Conservation (phyloP, 1,284 basidiomycete genomes). For the Marasmius fiardii region DNA sequence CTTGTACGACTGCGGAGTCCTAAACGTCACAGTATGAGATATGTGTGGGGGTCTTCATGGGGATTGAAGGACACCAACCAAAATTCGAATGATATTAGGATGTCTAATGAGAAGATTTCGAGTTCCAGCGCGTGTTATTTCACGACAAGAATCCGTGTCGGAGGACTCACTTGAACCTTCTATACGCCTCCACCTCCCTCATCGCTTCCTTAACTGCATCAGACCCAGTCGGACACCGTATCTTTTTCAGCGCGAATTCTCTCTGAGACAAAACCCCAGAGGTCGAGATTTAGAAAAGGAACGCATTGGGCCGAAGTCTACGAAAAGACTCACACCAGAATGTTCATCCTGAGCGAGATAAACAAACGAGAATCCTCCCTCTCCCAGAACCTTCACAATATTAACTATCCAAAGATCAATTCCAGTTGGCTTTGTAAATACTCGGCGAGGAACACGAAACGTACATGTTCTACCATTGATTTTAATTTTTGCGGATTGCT, state of each 20-base stretch:
- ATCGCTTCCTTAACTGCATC: constrained; percentile 84
- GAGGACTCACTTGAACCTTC: constrained; percentile 77
- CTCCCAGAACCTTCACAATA: constrained; percentile 86
- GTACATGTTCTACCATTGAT: constrained; percentile 90
- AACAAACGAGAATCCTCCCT: constrained; percentile 95
- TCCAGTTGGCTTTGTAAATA: too few relatives aligned
- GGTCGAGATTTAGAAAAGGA: not conserved
- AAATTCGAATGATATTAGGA: constrained; percentile 85
- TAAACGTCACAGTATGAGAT: constrained; percentile 30
- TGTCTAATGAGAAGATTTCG: constrained; percentile 50
- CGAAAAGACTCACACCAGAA: constrained; percentile 58
- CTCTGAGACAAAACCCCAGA: constrained; percentile 42
- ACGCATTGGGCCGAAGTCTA: not conserved
- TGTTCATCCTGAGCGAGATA: constrained; percentile 87
- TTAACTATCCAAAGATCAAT: constrained; percentile 75
- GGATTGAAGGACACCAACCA: constrained; percentile 38
- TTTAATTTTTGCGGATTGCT: constrained; percentile 81
- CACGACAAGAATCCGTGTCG: constrained; percentile 1
- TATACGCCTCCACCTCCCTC: constrained; percentile 89
- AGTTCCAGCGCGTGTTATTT: not conserved
- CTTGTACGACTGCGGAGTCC: constrained; percentile 95
- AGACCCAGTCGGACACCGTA: constrained; percentile 79
- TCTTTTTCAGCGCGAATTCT: constrained; percentile 93
- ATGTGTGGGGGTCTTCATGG: constrained; percentile 8
- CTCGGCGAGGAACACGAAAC: too few relatives aligned